These are phyloP conservation scores for Zymoseptoria tritici DNA, from an alignment of 2,329 filamentous ascomycete species.

Conservation along the genomic window DNA sequence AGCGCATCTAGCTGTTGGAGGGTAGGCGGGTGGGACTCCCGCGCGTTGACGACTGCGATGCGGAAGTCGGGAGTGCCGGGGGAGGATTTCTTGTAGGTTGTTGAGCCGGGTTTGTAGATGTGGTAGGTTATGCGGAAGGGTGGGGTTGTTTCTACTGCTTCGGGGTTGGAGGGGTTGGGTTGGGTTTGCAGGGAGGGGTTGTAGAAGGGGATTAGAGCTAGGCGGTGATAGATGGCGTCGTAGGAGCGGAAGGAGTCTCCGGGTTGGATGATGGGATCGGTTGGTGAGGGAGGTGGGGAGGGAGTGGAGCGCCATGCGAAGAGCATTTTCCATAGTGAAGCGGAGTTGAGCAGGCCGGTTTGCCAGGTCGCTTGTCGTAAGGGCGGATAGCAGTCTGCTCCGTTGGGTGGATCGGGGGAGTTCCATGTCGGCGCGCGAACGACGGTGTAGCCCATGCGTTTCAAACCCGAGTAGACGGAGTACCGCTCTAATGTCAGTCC, in stretches of 20 bases:
- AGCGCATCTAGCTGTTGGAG: slow-evolving; percentile 63
- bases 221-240: slow-evolving; percentile 64
- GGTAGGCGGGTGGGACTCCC: slow-evolving; percentile 63
- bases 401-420: slow-evolving; percentile 15
- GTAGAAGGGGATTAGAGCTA: slow-evolving; percentile 67
- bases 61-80: slow-evolving; percentile 76
- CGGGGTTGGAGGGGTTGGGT: slow-evolving; percentile 27
- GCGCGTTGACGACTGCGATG: slow-evolving; percentile 72
- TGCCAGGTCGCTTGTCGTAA: slow-evolving; percentile 22
- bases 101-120: slow-evolving; percentile 65
- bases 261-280: slow-evolving; percentile 42
- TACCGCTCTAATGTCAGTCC: slow-evolving; percentile 68
- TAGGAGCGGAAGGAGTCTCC: slow-evolving; percentile 48
- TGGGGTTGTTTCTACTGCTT: slow-evolving; percentile 19
- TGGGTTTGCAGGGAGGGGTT: slow-evolving; percentile 42
- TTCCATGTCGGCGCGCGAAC: slow-evolving; percentile 55
- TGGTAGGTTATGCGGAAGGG: slow-evolving; percentile 71
- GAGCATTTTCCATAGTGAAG: slow-evolving; percentile 12
- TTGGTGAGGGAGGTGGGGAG: slow-evolving; percentile 23
- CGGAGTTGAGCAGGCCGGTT: slow-evolving; percentile 27
- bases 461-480: slow-evolving; percentile 79
- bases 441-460: slow-evolving; percentile 73
- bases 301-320: not conserved
- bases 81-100: slow-evolving; percentile 68
- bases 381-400: slow-evolving; percentile 20